These are phyloP conservation scores for Macrocystidia cucumis DNA, from an alignment of 1,284 basidiomycete species.

Conservation along the genomic window DNA sequence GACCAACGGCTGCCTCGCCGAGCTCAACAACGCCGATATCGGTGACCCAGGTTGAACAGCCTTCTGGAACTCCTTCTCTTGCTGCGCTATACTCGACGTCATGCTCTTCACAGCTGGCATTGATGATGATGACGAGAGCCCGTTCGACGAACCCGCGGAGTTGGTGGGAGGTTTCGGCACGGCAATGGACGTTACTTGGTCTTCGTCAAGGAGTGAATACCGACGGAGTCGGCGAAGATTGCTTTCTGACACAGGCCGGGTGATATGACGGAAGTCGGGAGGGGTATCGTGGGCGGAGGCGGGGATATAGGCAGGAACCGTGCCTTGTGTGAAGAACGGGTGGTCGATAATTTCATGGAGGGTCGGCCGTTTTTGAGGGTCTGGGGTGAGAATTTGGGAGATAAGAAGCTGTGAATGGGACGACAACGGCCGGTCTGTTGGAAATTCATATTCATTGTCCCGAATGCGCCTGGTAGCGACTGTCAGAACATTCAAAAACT, in stretches of 20 bases:
- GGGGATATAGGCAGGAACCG: slow-evolving; percentile 79
- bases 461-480: slow-evolving; percentile 68
- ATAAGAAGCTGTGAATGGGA: slow-evolving; percentile 74
- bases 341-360: slow-evolving; percentile 85
- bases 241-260: slow-evolving; percentile 49
- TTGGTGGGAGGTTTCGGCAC: slow-evolving; percentile 16
- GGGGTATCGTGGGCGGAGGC: slow-evolving; percentile 64
- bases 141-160: slow-evolving; percentile 9
- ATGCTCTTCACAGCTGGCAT: slow-evolving; percentile 31
- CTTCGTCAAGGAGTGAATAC: slow-evolving; percentile 53
- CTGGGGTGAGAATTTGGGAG: slow-evolving; percentile 77
- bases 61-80: slow-evolving; percentile 93
- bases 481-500: not conserved
- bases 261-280: slow-evolving; percentile 72
- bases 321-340: slow-evolving; percentile 78
- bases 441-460: slow-evolving; percentile 93
- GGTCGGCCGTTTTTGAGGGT: slow-evolving; percentile 76
- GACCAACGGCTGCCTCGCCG: slow-evolving; percentile 83
- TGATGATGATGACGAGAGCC: slow-evolving; percentile 11
- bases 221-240: slow-evolving; percentile 68
- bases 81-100: slow-evolving; percentile 66
- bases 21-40: slow-evolving; percentile 86
- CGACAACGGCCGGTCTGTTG: slow-evolving; percentile 69
- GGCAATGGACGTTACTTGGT: slow-evolving; percentile 36
- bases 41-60: slow-evolving; percentile 94